phyloP scores from a whole-genome alignment of 2,329 filamentous ascomycete genomes.

The Amylocarpus encephaloides region DNA sequence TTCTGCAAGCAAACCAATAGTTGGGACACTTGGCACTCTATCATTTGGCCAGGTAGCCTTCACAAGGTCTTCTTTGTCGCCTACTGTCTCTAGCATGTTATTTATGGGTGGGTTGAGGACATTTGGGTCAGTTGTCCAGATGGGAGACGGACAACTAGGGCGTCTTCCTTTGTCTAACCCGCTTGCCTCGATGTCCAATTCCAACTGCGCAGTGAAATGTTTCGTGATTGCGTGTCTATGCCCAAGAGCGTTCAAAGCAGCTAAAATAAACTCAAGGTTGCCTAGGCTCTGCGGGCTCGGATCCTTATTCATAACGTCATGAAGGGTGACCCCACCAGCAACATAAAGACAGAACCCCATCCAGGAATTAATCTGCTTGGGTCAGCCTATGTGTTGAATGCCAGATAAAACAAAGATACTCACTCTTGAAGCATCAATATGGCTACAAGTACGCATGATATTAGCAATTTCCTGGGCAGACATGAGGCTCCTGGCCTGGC shows the following conservation, averaged over 20 bases:
- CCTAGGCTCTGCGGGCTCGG: constrained; percentile 26
- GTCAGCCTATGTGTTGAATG: constrained; percentile 12
- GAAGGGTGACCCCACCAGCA: constrained; percentile 76
- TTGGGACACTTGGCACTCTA: constrained; percentile 9
- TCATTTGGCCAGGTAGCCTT: neutral
- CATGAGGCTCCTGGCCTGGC: constrained; percentile 66
- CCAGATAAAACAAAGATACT: constrained; percentile 31
- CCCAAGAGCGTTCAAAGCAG: constrained; percentile 71
- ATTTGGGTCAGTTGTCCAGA: neutral
- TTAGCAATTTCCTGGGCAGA: constrained; percentile 79
- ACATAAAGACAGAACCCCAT: constrained; percentile 81
- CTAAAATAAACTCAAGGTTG: constrained; percentile 68
- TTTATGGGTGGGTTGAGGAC: no score
- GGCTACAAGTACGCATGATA: constrained; percentile 73
- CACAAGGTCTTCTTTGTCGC: no score
- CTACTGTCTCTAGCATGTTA: no score
- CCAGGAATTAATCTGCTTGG: constrained; percentile 63
- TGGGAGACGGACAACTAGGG: neutral
- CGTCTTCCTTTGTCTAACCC: constrained; percentile 2
- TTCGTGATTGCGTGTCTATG: constrained; percentile 69
- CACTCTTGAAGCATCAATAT: constrained; percentile 62
- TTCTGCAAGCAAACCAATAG: constrained; percentile 14
- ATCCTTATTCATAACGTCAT: constrained; percentile 51
- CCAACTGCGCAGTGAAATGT: constrained; percentile 77
- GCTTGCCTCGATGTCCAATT: constrained; percentile 64